Evolutionary conservation across 2,329 filamentous ascomycete species (phyloP).

Genomic region (Exophiala alcalophila): DNA sequence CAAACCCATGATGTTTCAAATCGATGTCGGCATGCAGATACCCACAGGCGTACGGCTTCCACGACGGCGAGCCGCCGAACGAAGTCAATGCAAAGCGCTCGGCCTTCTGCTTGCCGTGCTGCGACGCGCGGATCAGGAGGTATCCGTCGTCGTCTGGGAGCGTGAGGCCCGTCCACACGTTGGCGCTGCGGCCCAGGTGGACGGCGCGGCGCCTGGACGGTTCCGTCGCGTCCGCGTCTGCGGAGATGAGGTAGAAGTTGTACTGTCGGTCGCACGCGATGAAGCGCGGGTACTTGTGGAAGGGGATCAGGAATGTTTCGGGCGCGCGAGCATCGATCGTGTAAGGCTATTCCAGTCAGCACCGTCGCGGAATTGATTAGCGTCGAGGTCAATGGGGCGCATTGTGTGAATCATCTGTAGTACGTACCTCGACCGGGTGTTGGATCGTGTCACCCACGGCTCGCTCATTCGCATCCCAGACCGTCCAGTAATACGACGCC

Average conservation of each 20-base stretch:
- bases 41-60: conserved; percentile 1
- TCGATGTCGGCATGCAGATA: background rate
- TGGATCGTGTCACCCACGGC: background rate
- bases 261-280: conserved; percentile 1
- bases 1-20: background rate
- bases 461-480: background rate
- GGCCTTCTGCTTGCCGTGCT: conserved; percentile 1
- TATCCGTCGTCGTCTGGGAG: background rate
- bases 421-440: background rate
- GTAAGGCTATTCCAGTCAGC: too few relatives aligned
- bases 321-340: too few relatives aligned
- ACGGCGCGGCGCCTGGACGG: too few relatives aligned
- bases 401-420: too few relatives aligned
- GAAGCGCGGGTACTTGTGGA: conserved; percentile 1
- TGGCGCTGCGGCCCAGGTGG: background rate
- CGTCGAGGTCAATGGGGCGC: too few relatives aligned
- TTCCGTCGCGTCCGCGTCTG: too few relatives aligned
- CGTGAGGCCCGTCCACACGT: background rate
- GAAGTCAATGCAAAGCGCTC: background rate
- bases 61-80: background rate
- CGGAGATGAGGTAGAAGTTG: conserved; percentile 1
- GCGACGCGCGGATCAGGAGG: background rate
- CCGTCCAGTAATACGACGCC: conserved; percentile 6
- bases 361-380: too few relatives aligned
- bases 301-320: background rate